Conservation (phyloP, 2,329 filamentous ascomycete species). For the Cladophialophora yegresii region DNA sequence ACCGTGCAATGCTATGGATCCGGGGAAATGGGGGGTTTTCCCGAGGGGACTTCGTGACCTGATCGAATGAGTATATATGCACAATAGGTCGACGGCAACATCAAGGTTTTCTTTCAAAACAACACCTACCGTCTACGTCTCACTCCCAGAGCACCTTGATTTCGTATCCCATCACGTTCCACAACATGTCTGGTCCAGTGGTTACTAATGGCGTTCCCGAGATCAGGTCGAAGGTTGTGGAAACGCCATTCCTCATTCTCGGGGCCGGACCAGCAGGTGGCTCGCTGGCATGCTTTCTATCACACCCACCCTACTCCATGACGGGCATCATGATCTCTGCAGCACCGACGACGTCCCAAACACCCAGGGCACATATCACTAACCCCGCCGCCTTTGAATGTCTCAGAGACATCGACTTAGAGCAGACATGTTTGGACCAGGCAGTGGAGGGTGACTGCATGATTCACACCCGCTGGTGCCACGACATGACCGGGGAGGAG, state of each 20-base stretch:
- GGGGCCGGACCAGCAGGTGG: conserved; percentile 59
- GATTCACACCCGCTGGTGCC: conserved; percentile 49
- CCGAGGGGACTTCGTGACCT: conserved; percentile 8
- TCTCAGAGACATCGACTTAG: conserved; percentile 50
- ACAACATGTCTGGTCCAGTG: conserved; percentile 17
- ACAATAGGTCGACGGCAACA: not conserved
- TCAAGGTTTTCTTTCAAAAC: not conserved
- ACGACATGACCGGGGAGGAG: conserved; percentile 50
- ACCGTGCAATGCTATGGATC: conserved; percentile 10
- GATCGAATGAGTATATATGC: not conserved
- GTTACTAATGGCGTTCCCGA: conserved; percentile 21
- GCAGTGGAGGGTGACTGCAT: conserved; percentile 43
- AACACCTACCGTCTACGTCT: not conserved
- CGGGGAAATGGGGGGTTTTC: conserved; percentile 30
- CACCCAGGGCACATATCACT: conserved; percentile 37
- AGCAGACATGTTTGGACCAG: conserved; percentile 41
- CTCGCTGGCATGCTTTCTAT: conserved; percentile 38
- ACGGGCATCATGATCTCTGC: conserved; percentile 36
- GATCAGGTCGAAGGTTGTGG: conserved; percentile 21
- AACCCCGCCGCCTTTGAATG: conserved; percentile 42
- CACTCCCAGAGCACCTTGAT: not conserved
- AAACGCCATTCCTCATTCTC: conserved; percentile 38
- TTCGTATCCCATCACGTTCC: not conserved
- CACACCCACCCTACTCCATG: conserved; percentile 32
- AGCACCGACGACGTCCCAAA: conserved; percentile 33